Percentiles rank a stretch among this genome's conserved stretches.
phyloP scores from a whole-genome alignment of 306 rosid genomes.

The Betula pendula region DNA sequence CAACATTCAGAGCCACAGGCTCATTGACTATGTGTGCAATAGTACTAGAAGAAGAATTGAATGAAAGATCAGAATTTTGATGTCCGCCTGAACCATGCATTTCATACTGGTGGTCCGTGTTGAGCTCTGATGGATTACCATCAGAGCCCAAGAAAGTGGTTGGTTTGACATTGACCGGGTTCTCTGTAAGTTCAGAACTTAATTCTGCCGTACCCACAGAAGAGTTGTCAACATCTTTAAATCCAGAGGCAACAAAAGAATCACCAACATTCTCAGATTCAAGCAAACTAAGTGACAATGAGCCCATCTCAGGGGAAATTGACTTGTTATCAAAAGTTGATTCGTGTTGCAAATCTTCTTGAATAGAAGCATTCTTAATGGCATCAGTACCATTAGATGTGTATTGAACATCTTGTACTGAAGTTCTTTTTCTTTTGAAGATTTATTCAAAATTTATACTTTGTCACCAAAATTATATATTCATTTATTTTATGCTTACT shows the following conservation, averaged over 20 bases:
- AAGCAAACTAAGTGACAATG: slow-evolving; percentile 29
- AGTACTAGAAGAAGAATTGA: slow-evolving; percentile 29
- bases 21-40: slow-evolving; percentile 33
- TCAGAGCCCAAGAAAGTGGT: slow-evolving; percentile 38
- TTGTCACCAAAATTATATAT: no score
- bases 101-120: slow-evolving; percentile 52
- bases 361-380: slow-evolving; percentile 39
- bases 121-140: slow-evolving; percentile 31
- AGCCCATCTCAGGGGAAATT: slow-evolving; percentile 32
- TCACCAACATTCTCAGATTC: slow-evolving; percentile 54
- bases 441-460: no score
- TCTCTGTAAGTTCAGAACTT: slow-evolving; percentile 47
- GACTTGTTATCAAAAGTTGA: slow-evolving; percentile 44
- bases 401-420: slow-evolving; percentile 18
- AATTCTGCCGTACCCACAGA: slow-evolving; percentile 45
- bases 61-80: slow-evolving; percentile 32
- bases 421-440: no score
- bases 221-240: slow-evolving; percentile 46
- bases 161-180: slow-evolving; percentile 40
- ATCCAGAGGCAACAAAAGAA: slow-evolving; percentile 48
- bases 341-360: slow-evolving; percentile 44
- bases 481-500: no score
- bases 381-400: slow-evolving; percentile 45
- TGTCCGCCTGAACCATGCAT: slow-evolving; percentile 33
- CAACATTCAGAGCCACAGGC: slow-evolving; percentile 30